A percentile compares a stretch with the other conserved stretches of the same genome.
Conservation (phyloP, 2,329 filamentous ascomycete genomes). For the Hypoxylon sp. region DNA sequence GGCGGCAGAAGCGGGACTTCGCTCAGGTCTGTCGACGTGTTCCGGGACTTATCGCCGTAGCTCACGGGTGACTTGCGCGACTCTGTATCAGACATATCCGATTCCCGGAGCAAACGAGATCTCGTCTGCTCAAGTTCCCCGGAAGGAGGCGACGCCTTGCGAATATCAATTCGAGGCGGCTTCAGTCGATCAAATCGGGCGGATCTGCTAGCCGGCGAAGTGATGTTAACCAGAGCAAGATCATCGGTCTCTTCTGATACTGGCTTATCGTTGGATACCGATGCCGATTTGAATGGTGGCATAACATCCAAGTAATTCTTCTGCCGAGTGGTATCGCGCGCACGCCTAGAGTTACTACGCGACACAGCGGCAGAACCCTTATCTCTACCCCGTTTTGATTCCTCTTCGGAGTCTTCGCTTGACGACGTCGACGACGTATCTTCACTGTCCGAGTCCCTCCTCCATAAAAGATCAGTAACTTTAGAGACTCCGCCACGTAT, state of each 20-base stretch:
- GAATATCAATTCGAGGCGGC: constrained; percentile 65
- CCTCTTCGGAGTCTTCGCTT: constrained; percentile 66
- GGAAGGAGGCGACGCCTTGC: constrained; percentile 58
- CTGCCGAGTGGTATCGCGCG: constrained; percentile 53
- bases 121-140: constrained; percentile 49
- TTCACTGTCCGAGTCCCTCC: constrained; percentile 61
- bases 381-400: constrained; percentile 59
- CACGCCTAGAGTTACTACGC: constrained; percentile 54
- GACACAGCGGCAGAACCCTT: constrained; percentile 57
- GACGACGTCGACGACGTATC: constrained; percentile 58
- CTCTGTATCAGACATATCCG: constrained; percentile 60
- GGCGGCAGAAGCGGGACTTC: constrained; percentile 52
- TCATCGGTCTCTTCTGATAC: constrained; percentile 39
- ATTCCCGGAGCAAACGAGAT: constrained; percentile 47
- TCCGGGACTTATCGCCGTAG: constrained; percentile 52
- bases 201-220: constrained; percentile 59
- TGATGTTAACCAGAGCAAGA: constrained; percentile 29
- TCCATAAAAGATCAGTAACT: constrained; percentile 71
- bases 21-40: constrained; percentile 57
- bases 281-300: constrained; percentile 63
- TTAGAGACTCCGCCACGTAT: constrained; percentile 73
- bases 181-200: constrained; percentile 65
- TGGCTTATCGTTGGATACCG: constrained; percentile 49
- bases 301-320: constrained; percentile 68
- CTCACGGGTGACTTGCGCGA: constrained; percentile 47